Evolutionary conservation across 108 stramenopile genomes (phyloP).

Genomic region (Skeletonema marinoi): DNA sequence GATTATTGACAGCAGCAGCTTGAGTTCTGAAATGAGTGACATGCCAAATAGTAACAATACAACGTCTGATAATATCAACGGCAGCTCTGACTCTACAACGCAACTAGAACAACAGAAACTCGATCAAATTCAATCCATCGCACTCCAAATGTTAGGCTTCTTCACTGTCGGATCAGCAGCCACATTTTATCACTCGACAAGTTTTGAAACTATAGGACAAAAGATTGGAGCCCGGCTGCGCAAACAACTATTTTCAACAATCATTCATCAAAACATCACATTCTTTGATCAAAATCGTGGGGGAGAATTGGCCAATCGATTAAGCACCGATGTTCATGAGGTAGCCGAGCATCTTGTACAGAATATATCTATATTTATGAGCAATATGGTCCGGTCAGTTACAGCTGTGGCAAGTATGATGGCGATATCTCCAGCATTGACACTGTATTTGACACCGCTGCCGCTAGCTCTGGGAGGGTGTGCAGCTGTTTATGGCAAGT

Average conservation of each 20-base stretch:
- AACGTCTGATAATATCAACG: background rate
- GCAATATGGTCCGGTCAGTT: conserved; percentile 26
- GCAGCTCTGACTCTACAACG: background rate
- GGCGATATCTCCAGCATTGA: conserved; percentile 29
- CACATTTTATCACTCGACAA: conserved; percentile 32
- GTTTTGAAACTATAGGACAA: conserved; percentile 45
- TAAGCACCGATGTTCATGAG: conserved; percentile 51
- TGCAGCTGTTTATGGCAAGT: conserved; percentile 33
- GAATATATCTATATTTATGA: conserved; percentile 39
- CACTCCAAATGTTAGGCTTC: conserved; percentile 28
- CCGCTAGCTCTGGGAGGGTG: conserved; percentile 25
- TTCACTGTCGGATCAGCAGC: conserved; percentile 35
- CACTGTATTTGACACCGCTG: conserved; percentile 27
- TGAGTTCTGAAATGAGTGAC: background rate
- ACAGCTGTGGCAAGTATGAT: conserved; percentile 38
- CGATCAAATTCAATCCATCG: conserved; percentile 29
- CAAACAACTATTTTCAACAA: conserved; percentile 33
- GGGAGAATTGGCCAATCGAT: conserved; percentile 47
- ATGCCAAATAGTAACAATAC: background rate
- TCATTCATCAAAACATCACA: conserved; percentile 32
- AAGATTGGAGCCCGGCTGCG: conserved; percentile 41
- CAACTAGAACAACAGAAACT: background rate
- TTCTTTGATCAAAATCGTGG: conserved; percentile 45
- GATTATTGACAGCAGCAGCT: background rate
- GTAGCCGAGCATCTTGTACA: conserved; percentile 51